phyloP scores from a whole-genome alignment of 345 rosid species.

The Pelargonium nanum region DNA sequence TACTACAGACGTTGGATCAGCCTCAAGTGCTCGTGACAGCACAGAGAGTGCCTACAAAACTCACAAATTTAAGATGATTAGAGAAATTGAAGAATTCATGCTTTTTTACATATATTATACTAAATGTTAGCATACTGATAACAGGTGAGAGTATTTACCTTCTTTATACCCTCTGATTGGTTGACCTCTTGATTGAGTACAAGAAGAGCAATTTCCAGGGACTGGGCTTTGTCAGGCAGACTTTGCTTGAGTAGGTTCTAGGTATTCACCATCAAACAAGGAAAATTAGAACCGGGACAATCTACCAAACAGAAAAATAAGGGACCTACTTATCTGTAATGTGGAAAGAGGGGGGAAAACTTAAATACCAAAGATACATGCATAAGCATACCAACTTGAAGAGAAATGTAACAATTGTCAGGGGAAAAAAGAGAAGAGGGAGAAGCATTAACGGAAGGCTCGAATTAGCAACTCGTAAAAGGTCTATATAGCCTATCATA shows the following conservation, averaged over 20 bases:
- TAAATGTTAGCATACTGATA: not conserved
- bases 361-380: slow-evolving; percentile 1
- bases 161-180: slow-evolving; percentile 44
- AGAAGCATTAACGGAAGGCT: not conserved
- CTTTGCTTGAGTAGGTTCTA: slow-evolving; percentile 55
- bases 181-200: slow-evolving; percentile 49
- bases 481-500: no score
- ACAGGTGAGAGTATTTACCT: slow-evolving; percentile 34
- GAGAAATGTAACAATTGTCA: no score
- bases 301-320: slow-evolving; percentile 9
- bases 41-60: slow-evolving; percentile 62
- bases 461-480: no score
- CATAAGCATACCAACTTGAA: not conserved
- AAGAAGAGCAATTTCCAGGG: slow-evolving; percentile 69
- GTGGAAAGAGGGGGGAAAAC: not conserved
- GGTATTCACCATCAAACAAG: slow-evolving; percentile 29
- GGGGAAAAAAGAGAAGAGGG: not conserved
- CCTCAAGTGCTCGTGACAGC: slow-evolving; percentile 72
- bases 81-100: slow-evolving; percentile 8
- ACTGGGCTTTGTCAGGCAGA: slow-evolving; percentile 30
- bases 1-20: slow-evolving; percentile 57
- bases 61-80: slow-evolving; percentile 7
- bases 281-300: slow-evolving; percentile 13
- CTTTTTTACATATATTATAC: not conserved
- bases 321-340: not conserved